Evolutionary conservation across 352 stramenopile species (phyloP).

Genomic region (Phytophthora cryptogea): DNA sequence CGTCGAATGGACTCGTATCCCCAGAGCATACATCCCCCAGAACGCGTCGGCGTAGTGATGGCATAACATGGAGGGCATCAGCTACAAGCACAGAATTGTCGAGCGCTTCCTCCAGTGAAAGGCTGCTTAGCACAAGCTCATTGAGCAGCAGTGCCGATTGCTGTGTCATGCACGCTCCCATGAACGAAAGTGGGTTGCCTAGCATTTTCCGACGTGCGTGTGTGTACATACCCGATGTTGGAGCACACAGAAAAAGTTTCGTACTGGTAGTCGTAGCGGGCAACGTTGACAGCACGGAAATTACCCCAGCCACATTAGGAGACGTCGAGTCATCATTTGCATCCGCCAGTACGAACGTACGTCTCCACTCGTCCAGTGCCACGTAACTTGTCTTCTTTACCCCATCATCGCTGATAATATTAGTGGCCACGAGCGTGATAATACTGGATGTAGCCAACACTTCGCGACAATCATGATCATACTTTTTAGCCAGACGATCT

Average conservation of each 20-base stretch:
- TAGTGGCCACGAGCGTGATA: slow-evolving; percentile 22
- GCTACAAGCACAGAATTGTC: slow-evolving; percentile 26
- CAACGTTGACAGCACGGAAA: slow-evolving; percentile 14
- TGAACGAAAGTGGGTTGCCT: slow-evolving; percentile 25
- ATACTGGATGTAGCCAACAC: slow-evolving; percentile 21
- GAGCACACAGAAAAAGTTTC: slow-evolving; percentile 27
- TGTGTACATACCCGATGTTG: slow-evolving; percentile 21
- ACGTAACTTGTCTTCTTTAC: slow-evolving; percentile 19
- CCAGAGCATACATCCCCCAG: slow-evolving; percentile 4
- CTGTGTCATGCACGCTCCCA: slow-evolving; percentile 40
- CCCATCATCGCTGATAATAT: not conserved
- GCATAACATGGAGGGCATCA: slow-evolving; percentile 21
- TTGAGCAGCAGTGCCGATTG: slow-evolving; percentile 36
- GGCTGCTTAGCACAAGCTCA: slow-evolving; percentile 24
- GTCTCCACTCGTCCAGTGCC: slow-evolving; percentile 31
- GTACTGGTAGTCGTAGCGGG: not conserved
- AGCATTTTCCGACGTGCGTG: slow-evolving; percentile 20
- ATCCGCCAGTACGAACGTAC: slow-evolving; percentile 31
- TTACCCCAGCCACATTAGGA: slow-evolving; percentile 14
- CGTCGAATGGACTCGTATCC: not conserved
- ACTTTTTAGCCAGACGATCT: slow-evolving; percentile 26
- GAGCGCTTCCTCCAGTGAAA: slow-evolving; percentile 31
- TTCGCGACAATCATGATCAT: slow-evolving; percentile 28
- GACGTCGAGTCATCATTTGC: slow-evolving; percentile 2
- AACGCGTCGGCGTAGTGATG: slow-evolving; percentile 28